phyloP scores from a whole-genome alignment of 2,329 filamentous ascomycete species.

The Apiospora koreana region DNA sequence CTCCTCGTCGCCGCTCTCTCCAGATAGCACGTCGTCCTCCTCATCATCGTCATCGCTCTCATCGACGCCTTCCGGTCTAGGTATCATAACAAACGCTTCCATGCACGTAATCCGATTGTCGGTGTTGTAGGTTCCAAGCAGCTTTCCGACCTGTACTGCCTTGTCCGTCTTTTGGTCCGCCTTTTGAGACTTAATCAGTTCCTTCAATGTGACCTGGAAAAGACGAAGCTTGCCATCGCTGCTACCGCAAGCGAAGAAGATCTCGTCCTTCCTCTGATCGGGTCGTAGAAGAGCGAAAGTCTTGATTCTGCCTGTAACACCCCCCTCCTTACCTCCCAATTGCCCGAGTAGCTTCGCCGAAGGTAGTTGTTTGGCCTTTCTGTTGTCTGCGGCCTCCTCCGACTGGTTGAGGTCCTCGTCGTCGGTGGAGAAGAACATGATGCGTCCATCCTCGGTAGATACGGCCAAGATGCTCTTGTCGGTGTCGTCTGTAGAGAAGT shows the following conservation, averaged over 20 bases:
- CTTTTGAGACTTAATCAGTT: constrained; percentile 38
- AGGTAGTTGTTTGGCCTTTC: constrained; percentile 46
- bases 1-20: constrained; percentile 48
- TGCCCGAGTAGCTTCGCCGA: constrained; percentile 72
- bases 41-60: constrained; percentile 49
- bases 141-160: constrained; percentile 53
- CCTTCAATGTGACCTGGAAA: constrained; percentile 61
- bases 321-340: constrained; percentile 71
- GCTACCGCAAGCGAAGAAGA: constrained; percentile 70
- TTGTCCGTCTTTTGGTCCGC: constrained; percentile 28
- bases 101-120: constrained; percentile 88
- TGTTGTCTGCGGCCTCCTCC: constrained; percentile 41
- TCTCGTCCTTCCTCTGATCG: constrained; percentile 38
- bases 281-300: constrained; percentile 72
- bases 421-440: constrained; percentile 79
- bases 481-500: constrained; percentile 57
- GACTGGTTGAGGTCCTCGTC: constrained; percentile 43
- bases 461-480: constrained; percentile 66
- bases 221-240: constrained; percentile 85
- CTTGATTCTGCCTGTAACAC: constrained; percentile 76
- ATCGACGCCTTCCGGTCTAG: constrained; percentile 61
- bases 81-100: constrained; percentile 81
- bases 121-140: constrained; percentile 81
- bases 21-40: constrained; percentile 31
- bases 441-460: constrained; percentile 86